Percentiles rank a stretch among this genome's conserved stretches.
Evolutionary conservation across 2,329 filamentous ascomycete species (phyloP).

Genomic region (Diplodia seriata): DNA sequence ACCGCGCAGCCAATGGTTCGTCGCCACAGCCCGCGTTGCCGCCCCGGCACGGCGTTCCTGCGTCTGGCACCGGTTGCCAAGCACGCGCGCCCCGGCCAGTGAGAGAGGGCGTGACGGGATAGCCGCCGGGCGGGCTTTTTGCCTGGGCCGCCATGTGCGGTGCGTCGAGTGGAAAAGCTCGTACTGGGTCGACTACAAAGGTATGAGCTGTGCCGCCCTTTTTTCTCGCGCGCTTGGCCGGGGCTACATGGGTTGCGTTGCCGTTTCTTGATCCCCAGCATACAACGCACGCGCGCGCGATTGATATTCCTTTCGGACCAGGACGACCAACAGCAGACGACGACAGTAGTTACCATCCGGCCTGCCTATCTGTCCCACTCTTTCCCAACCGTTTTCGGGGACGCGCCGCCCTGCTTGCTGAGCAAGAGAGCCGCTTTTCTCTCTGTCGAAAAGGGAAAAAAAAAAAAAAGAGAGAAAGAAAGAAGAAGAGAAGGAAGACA

Average conservation of each 20-base stretch:
- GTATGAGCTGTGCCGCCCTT: slow-evolving; percentile 10
- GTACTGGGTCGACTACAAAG: slow-evolving; percentile 10
- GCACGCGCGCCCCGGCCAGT: too few species aligned
- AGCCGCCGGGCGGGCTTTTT: not conserved
- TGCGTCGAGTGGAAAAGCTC: not conserved
- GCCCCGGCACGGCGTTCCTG: slow-evolving; percentile 26
- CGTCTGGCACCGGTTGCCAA: slow-evolving; percentile 9
- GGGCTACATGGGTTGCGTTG: not conserved
- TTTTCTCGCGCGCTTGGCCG: not conserved
- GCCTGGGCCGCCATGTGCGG: slow-evolving; percentile 10
- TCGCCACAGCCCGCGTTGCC: slow-evolving; percentile 11
- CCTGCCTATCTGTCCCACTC: not conserved
- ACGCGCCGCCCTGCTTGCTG: not conserved
- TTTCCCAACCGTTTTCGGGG: not conserved
- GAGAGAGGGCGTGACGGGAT: too few species aligned
- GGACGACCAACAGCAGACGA: not conserved
- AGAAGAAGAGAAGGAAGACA: too few species aligned
- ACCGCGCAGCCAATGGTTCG: slow-evolving; percentile 10
- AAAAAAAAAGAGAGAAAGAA: too few species aligned
- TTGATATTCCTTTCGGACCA: not conserved
- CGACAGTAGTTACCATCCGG: not conserved
- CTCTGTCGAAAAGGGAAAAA: not conserved
- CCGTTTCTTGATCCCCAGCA: not conserved
- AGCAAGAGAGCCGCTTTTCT: slow-evolving; percentile 1
- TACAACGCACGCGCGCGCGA: not conserved